Evolutionary conservation across 768 basidiomycete species (phyloP).

Genomic region (Termitomyces sp.): DNA sequence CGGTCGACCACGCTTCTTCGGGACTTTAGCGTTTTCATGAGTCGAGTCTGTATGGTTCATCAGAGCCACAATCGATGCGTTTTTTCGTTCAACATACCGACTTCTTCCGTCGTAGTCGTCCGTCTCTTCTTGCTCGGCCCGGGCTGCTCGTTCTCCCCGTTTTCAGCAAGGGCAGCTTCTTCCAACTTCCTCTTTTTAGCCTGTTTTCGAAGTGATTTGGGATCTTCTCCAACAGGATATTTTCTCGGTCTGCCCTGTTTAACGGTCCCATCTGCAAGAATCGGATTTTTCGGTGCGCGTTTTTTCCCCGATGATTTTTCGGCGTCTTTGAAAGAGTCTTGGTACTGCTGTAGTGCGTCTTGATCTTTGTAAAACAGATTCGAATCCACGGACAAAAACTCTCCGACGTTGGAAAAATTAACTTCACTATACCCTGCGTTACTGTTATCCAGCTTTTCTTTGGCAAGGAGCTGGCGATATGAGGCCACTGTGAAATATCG

Average conservation of each 20-base stretch:
- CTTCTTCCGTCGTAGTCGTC: slow-evolving; percentile 1
- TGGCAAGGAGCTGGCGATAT: slow-evolving; percentile 60
- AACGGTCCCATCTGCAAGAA: slow-evolving; percentile 47
- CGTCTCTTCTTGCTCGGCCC: slow-evolving; percentile 28
- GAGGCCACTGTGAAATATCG: slow-evolving; percentile 77
- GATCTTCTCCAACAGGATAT: slow-evolving; percentile 20
- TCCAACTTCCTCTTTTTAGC: slow-evolving; percentile 22
- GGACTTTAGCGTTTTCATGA: slow-evolving; percentile 3
- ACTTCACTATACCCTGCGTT: slow-evolving; percentile 41
- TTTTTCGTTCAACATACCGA: slow-evolving; percentile 9
- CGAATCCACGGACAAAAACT: slow-evolving; percentile 45
- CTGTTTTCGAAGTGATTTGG: slow-evolving; percentile 15
- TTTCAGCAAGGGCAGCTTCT: slow-evolving; percentile 8
- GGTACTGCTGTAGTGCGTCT: slow-evolving; percentile 40
- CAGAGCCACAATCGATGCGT: background rate
- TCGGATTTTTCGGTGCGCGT: slow-evolving; percentile 40
- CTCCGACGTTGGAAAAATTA: slow-evolving; percentile 52
- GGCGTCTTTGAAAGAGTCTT: slow-evolving; percentile 48
- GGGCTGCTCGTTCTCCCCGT: slow-evolving; percentile 13
- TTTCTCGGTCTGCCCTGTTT: slow-evolving; percentile 64
- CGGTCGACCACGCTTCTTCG: slow-evolving; percentile 43
- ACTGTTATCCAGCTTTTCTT: slow-evolving; percentile 62
- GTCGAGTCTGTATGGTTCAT: background rate
- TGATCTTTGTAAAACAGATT: slow-evolving; percentile 55
- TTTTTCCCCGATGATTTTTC: slow-evolving; percentile 32